Conservation (phyloP, 192 early-diverging fungal species). For the Radiomyces spectabilis region DNA sequence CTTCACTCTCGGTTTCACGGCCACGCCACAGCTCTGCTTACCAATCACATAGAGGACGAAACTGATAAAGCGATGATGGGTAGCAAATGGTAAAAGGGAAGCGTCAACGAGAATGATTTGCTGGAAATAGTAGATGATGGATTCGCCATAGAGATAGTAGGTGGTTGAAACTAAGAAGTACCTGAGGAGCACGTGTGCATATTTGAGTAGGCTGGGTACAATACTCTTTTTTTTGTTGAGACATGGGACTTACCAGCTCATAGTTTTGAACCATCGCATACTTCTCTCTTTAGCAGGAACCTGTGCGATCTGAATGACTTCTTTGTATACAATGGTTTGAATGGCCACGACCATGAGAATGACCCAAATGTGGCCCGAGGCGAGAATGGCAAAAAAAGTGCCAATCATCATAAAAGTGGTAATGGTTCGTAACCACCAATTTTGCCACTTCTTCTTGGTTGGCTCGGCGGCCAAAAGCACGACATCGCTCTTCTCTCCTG, state of each 20-base stretch:
- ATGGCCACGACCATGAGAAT: constrained; percentile 80
- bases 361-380: constrained; percentile 72
- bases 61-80: constrained; percentile 91
- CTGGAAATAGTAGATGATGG: constrained; percentile 85
- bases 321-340: constrained; percentile 81
- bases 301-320: constrained; percentile 83
- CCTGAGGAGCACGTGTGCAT: constrained; percentile 24
- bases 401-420: constrained; percentile 91
- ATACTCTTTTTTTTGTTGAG: not conserved
- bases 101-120: constrained; percentile 78
- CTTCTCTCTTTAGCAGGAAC: constrained; percentile 80
- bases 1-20: too few species aligned
- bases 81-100: constrained; percentile 74
- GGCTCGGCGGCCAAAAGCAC: constrained; percentile 41
- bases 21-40: constrained; percentile 12
- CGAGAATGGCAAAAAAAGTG: constrained; percentile 66
- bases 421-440: constrained; percentile 75
- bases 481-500: too few species aligned
- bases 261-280: constrained; percentile 82
- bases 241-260: constrained; percentile 63
- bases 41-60: constrained; percentile 84
- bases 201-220: not conserved
- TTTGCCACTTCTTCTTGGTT: constrained; percentile 60
- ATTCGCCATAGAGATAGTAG: constrained; percentile 94
- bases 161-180: constrained; percentile 87